Conservation (phyloP, 805 yeast genomes). For the Candida insectorum region DNA sequence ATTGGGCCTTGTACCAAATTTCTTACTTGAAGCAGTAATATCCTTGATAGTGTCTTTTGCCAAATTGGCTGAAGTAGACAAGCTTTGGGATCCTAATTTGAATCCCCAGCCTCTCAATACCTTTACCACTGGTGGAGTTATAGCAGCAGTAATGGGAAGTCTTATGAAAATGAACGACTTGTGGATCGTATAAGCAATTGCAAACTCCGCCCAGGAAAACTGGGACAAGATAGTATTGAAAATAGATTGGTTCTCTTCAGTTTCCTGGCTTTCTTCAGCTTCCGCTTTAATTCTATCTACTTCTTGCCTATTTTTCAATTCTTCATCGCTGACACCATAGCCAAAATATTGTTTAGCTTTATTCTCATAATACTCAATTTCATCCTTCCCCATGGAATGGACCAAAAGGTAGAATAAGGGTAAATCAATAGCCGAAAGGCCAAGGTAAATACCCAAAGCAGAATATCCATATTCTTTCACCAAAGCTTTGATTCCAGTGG, state of each 20-base stretch:
- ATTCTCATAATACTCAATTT: conserved; percentile 65
- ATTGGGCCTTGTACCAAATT: conserved; percentile 53
- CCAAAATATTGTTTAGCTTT: conserved; percentile 62
- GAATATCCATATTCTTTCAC: conserved; percentile 87
- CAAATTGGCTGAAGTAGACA: conserved; percentile 37
- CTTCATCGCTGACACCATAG: conserved; percentile 47
- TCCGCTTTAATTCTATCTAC: conserved; percentile 27
- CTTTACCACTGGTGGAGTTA: conserved; percentile 77
- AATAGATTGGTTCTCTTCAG: conserved; percentile 9
- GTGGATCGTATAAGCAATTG: conserved; percentile 90
- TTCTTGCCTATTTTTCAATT: conserved; percentile 33
- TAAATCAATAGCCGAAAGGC: conserved; percentile 68
- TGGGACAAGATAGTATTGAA: conserved; percentile 22
- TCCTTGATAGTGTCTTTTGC: conserved; percentile 31
- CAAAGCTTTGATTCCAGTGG: conserved; percentile 56
- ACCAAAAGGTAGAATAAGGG: conserved; percentile 82
- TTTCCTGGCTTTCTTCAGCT: conserved; percentile 18
- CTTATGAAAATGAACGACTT: conserved; percentile 81
- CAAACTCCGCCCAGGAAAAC: conserved; percentile 73
- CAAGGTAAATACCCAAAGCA: conserved; percentile 81
- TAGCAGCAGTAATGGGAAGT: conserved; percentile 86
- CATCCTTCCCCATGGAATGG: conserved; percentile 83
- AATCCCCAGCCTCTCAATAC: conserved; percentile 74
- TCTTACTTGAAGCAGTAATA: conserved; percentile 42
- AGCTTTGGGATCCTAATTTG: conserved; percentile 56